Evolutionary conservation across 768 basidiomycete genomes (phyloP).

Genomic region (Lentinula raphanica): DNA sequence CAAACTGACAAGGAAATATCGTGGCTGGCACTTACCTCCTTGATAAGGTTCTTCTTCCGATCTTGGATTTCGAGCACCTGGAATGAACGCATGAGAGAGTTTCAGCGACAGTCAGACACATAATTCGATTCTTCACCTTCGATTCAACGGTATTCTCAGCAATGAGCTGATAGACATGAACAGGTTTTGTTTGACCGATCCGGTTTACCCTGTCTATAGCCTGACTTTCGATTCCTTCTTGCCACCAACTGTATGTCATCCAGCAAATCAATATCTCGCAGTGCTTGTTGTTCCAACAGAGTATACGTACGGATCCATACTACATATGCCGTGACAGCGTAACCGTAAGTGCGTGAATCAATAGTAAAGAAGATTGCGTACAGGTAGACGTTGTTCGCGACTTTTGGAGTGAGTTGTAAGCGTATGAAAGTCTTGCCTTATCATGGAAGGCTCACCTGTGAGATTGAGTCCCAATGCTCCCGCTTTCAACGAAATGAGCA

Average conservation of each 20-base stretch:
- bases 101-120: too few relatives aligned
- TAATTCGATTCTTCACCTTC: conserved; percentile 46
- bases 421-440: background rate
- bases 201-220: conserved; percentile 79
- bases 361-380: conserved; percentile 30
- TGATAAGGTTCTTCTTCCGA: conserved; percentile 72
- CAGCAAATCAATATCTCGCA: background rate
- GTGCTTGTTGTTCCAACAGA: background rate
- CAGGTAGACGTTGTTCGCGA: conserved; percentile 84
- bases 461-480: conserved; percentile 85
- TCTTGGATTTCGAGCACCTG: conserved; percentile 82
- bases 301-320: conserved; percentile 79
- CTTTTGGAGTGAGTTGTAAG: conserved; percentile 19
- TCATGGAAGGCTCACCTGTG: conserved; percentile 45
- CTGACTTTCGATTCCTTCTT: conserved; percentile 71
- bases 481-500: conserved; percentile 84
- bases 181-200: conserved; percentile 78
- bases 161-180: conserved; percentile 86
- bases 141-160: conserved; percentile 87
- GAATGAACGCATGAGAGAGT: background rate
- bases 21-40: too few relatives aligned
- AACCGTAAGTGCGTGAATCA: conserved; percentile 7
- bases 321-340: conserved; percentile 21
- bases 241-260: conserved; percentile 63
- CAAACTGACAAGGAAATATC: background rate